Percentiles rank a stretch among this genome's conserved stretches.
phyloP scores from a whole-genome alignment of 352 stramenopile species.

The Phytophthora pseudosyringae region DNA sequence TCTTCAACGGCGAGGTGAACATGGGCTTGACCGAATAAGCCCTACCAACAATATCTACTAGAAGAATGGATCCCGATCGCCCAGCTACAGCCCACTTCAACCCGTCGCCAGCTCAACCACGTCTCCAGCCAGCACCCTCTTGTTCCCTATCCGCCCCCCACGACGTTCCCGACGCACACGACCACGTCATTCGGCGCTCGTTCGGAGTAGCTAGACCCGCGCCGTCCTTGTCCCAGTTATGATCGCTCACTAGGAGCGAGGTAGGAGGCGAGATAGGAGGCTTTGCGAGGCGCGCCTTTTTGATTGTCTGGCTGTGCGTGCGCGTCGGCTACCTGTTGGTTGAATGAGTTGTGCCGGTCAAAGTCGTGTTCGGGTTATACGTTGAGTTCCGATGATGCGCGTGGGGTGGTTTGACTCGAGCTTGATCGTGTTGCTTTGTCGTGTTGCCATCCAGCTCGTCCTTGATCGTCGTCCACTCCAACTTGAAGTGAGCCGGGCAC shows the following conservation, averaged over 20 bases:
- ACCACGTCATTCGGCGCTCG: slow-evolving; percentile 3
- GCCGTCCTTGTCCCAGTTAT: slow-evolving; percentile 31
- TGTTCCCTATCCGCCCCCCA: slow-evolving; percentile 20
- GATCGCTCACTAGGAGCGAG: slow-evolving; percentile 39
- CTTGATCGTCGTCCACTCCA: slow-evolving; percentile 17
- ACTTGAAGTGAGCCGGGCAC: slow-evolving; percentile 12
- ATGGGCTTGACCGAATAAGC: slow-evolving; percentile 85
- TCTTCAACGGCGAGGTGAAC: slow-evolving; percentile 92
- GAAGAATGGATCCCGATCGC: slow-evolving; percentile 42
- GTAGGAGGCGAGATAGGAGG: slow-evolving; percentile 36
- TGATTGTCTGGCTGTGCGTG: slow-evolving; percentile 39
- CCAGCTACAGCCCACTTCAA: slow-evolving; percentile 26
- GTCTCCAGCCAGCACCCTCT: slow-evolving; percentile 31
- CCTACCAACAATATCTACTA: slow-evolving; percentile 47
- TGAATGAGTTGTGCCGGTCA: slow-evolving; percentile 36
- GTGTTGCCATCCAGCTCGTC: too few species aligned
- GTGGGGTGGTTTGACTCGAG: too few species aligned
- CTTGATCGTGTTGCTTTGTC: not conserved
- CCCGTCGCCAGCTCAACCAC: slow-evolving; percentile 17
- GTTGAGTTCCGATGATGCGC: not conserved
- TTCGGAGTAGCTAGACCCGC: slow-evolving; percentile 13
- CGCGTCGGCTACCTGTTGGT: slow-evolving; percentile 35
- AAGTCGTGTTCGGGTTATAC: slow-evolving; percentile 11
- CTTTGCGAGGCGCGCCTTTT: slow-evolving; percentile 32
- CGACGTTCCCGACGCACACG: slow-evolving; percentile 16